Percentiles rank a stretch among this genome's conserved stretches.
These are phyloP conservation scores for Leccinum sublutescens DNA, from an alignment of 768 basidiomycete species.

Conservation along the genomic window DNA sequence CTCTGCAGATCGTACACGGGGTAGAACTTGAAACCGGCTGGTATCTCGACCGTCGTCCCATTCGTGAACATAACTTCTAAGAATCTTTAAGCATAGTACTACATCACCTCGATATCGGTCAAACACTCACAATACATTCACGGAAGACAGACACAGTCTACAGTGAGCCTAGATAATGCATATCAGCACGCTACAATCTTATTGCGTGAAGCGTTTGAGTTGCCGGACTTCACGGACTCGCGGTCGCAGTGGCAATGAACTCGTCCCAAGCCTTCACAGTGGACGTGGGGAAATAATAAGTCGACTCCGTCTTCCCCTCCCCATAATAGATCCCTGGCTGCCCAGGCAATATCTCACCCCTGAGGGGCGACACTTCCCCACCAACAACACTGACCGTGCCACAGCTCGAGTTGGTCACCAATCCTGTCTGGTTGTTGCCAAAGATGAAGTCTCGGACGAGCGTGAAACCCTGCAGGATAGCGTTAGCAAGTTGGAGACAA, in stretches of 20 bases:
- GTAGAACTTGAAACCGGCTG: too few species aligned
- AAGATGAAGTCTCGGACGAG: constrained; percentile 67
- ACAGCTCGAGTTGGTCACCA: constrained; percentile 28
- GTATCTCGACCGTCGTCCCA: too few species aligned
- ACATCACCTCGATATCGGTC: too few species aligned
- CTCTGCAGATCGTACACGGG: too few species aligned
- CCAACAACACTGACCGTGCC: constrained; percentile 37
- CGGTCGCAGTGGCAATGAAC: constrained; percentile 36
- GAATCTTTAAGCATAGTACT: too few species aligned
- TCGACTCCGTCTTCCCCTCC: constrained; percentile 44
- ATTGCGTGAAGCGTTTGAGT: too few species aligned
- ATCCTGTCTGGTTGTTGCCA: constrained; percentile 59
- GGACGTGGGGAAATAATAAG: constrained; percentile 51
- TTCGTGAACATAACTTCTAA: too few species aligned
- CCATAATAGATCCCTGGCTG: constrained; percentile 56
- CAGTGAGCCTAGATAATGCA: too few species aligned
- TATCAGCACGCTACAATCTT: too few species aligned
- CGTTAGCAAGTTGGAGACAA: background rate
- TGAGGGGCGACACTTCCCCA: constrained; percentile 48
- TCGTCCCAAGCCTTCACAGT: constrained; percentile 57
- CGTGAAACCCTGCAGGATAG: constrained; percentile 46
- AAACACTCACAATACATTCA: too few species aligned
- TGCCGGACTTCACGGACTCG: too few species aligned
- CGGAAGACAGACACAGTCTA: too few species aligned
- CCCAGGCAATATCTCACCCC: constrained; percentile 49